Conservation (phyloP, 2,329 filamentous ascomycete genomes). For the Trichoderma sp. region DNA sequence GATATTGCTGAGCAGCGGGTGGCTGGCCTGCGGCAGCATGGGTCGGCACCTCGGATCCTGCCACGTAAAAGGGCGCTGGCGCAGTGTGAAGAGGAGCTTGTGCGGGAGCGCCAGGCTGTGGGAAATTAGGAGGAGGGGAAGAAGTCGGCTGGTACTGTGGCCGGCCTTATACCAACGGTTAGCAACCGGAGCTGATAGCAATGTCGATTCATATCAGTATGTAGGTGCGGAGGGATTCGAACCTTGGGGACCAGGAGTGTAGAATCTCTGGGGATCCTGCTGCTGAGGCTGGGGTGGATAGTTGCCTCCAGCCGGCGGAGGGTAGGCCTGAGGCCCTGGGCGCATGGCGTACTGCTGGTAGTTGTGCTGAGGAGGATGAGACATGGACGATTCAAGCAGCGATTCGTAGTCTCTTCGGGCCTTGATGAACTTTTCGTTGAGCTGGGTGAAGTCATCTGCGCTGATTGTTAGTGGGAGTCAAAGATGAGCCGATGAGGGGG, state of each 20-base stretch:
- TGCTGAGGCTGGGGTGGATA: constrained; percentile 37
- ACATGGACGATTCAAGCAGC: constrained; percentile 94
- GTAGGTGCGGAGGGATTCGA: background rate
- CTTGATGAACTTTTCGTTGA: constrained; percentile 99
- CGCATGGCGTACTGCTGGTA: constrained; percentile 67
- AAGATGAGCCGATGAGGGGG: background rate
- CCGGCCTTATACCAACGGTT: constrained; percentile 37
- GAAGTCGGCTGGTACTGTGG: constrained; percentile 46
- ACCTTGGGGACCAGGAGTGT: constrained; percentile 43
- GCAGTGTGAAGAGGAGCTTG: constrained; percentile 26
- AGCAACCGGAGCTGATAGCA: background rate
- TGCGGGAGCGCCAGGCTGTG: constrained; percentile 47
- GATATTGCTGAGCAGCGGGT: constrained; percentile 45
- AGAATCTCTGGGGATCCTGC: constrained; percentile 66
- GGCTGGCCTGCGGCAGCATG: constrained; percentile 30
- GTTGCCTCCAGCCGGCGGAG: constrained; percentile 29
- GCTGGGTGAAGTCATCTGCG: constrained; percentile 91
- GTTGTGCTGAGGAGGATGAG: constrained; percentile 76
- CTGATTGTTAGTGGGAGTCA: background rate
- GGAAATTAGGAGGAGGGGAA: constrained; percentile 54
- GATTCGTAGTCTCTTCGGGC: constrained; percentile 94
- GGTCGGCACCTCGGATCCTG: constrained; percentile 53
- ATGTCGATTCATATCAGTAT: background rate
- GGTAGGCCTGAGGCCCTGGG: constrained; percentile 47
- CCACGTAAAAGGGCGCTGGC: constrained; percentile 64